Base-by-base conservation (phyloP, 345 rosid species). In the Populus euphratica region DNA sequence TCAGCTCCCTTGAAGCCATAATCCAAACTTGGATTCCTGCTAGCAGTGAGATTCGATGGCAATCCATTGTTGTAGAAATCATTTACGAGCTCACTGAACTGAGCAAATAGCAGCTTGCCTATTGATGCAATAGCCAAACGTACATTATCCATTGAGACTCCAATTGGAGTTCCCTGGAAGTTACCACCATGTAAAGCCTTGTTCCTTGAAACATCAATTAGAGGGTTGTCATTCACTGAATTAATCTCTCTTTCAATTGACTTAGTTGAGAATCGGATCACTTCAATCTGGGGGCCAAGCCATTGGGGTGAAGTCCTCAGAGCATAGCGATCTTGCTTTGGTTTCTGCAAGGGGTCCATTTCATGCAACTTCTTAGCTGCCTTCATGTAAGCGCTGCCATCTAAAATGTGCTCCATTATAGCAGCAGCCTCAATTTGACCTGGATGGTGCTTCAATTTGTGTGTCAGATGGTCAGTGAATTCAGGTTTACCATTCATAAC, bases 371-470 rank as follows among this genome's bases (percentile, higher is more conserved):
- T 66, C 61, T 79, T 73, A 56, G 77, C 81, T 13, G 73, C 81
- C 61, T 79, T 79, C 70, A 73, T 69, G 43, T 67, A 79, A 17
- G 69, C 43, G 44, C 81, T 79, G 9, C 81, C 81, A 56, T 73
- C 81, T 39, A 79, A 49, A 56, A 79, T 73, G 43, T 79, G 81
- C 36, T 79, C 81, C 81, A 79, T 79, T 67, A 79, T 79, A 68
- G 81, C 81, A 14, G 82, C 82, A 16, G 82, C 82, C 68, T 79
- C 82, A n/a, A 79, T 79, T 36, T 79, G 82, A 5, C 82, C 82
- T 0, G 82, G 82, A 74, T 79, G 82, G 61, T 79, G 82, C 78
- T 79, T 79, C 74, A 79, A 69, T 38, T 79, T 79, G 70, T 79
- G 82, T 2, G 78, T 79, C 78, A 79, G 62, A 18, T 79, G 78